Base-by-base conservation (phyloP, 2,329 filamentous ascomycete species). In the Diatrype stigma region DNA sequence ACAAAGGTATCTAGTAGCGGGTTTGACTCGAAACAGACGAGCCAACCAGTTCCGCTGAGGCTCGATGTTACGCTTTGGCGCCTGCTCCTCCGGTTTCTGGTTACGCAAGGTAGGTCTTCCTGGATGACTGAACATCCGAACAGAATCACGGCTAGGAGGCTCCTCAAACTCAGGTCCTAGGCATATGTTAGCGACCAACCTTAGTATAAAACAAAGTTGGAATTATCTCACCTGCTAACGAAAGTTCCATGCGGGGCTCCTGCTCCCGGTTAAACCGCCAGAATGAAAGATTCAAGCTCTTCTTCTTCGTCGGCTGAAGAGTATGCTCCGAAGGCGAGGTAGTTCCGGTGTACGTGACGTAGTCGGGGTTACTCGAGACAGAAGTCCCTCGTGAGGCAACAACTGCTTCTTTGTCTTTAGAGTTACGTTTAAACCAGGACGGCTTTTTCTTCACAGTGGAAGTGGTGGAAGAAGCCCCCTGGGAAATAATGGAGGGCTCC, bases 21-120 rank as follows among this genome's bases (percentile, higher is more conserved):
- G 93, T 67, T 94, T 96, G 64, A 96, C 86, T 50, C 90, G 84
- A 73, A 97, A 90, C 44, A 97, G 82, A 16, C 90, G 87, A 28
- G 90, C 87, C 48, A 97, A 81, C 92, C 93, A 96, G 60, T 87
- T 96, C 63, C 90, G 85, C 64, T 84, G 86, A 28, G 83, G 79
- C 55, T 84, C 84, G 62, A 81, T 87, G 69, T 78, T 78, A 51
- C 78, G 78, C 50, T 54, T 50, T 35, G 56, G 42, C 14, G 58
- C 47, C 21, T 58, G 59, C 17, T 64, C 62, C 10, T 55, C 57
- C 50, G 46, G 47, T 38, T 61, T 58, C 53, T 55, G 61, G 42
- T 53, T 55, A 37, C 54, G 51, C 30, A 42, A 40, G 23, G n/a
- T n/a, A n/a, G 51, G 53, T 16, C 51, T 56, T 5, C 46, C 46